phyloP scores from a whole-genome alignment of 495 filamentous ascomycete genomes.

The Aspergillus cavernicola region DNA sequence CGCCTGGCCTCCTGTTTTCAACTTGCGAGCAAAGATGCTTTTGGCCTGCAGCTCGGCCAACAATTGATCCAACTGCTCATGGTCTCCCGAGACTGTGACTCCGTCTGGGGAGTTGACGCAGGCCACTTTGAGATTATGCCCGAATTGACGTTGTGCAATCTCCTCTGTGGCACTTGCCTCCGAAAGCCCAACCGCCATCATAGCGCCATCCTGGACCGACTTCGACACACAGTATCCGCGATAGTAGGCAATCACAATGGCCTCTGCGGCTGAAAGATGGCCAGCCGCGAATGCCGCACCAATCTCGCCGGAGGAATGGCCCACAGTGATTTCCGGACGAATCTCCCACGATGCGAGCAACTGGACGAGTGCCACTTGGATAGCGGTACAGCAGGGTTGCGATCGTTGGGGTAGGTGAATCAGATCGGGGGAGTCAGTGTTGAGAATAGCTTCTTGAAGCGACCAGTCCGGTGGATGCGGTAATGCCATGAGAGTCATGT shows the following conservation, averaged over 20 bases:
- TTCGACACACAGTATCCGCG: slow-evolving; percentile 19
- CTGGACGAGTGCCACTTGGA: slow-evolving; percentile 31
- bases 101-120: slow-evolving; percentile 43
- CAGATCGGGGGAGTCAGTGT: not conserved
- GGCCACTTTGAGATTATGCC: slow-evolving; percentile 27
- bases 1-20: slow-evolving; percentile 44
- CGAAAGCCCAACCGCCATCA: not conserved
- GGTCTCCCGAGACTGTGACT: slow-evolving; percentile 47
- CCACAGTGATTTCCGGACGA: slow-evolving; percentile 11
- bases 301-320: slow-evolving; percentile 38
- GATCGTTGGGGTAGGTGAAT: no score
- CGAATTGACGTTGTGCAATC: slow-evolving; percentile 21
- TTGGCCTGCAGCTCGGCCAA: not conserved
- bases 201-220: not conserved
- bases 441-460: slow-evolving; percentile 25
- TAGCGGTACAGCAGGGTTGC: slow-evolving; percentile 27
- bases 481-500: slow-evolving; percentile 34
- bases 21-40: slow-evolving; percentile 32
- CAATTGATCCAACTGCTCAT: slow-evolving; percentile 24
- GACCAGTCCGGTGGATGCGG: slow-evolving; percentile 42
- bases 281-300: slow-evolving; percentile 32
- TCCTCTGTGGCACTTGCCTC: slow-evolving; percentile 1
- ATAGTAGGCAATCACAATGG: slow-evolving; percentile 27
- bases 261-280: slow-evolving; percentile 12
- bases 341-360: slow-evolving; percentile 25